Base-by-base conservation (phyloP, 768 basidiomycete genomes). In the Tylopilus balloui region DNA sequence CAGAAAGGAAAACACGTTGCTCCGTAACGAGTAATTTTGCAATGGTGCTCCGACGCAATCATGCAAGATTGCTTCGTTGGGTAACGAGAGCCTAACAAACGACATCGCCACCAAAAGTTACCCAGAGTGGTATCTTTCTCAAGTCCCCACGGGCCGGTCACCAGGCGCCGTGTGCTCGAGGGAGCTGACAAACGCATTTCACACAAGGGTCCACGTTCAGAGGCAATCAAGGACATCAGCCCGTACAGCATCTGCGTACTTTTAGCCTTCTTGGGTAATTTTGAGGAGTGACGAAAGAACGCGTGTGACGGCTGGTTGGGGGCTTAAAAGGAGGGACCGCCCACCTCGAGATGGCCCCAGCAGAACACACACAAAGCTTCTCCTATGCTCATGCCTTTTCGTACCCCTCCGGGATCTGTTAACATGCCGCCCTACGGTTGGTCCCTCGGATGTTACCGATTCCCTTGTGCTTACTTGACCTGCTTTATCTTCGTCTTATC, bases 121-220 rank as follows among this genome's bases (percentile, higher is more conserved):
- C 65, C 55, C 23, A 57, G 34, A 37, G 6, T 39, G 65, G 65
- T 37, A 67, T 44, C 29, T 54, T 53, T 45, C 25, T 4, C 1
- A 19, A 21, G 31, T 43, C 20, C 47, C 32, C 47, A 56, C 39
- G 40, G 23, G 13, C 15, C 4, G 20, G 31, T 6, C 4, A 34
- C 1, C 11, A 47, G 40, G 46, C 48, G 42, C 37, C 29, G 20
- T 38, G 53, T 45, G 55, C 56, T 19, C 44, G 54, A 54, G 52
- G 41, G 53, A 39, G 62, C 64, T 68, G 61, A 66, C 67, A 50
- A 50, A 66, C 24, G 12, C 54, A 48, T 24, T 67, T 66, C 64
- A 3, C 66, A 69, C 65, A 13, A 53, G 47, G 50, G 54, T 62
- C 41, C 54, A 28, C 56, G 42, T 54, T 44, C 48, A 39, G 38